These are phyloP conservation scores for Trametes elegans DNA, from an alignment of 768 basidiomycete species.

Conservation along the genomic window DNA sequence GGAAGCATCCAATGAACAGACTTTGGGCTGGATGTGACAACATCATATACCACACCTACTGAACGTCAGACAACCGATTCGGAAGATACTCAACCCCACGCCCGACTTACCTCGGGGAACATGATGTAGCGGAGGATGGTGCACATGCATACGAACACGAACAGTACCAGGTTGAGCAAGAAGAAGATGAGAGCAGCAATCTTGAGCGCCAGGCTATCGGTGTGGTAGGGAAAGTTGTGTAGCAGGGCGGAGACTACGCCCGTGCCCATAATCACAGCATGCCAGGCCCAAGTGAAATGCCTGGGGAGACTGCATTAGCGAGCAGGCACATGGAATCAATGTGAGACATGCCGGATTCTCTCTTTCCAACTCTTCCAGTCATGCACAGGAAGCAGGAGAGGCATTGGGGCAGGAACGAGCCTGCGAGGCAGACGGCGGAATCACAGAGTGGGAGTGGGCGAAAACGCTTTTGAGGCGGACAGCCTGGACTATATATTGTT, in stretches of 20 bases:
- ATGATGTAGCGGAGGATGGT: slow-evolving; percentile 34
- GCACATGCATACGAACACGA: slow-evolving; percentile 31
- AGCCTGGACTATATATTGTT: slow-evolving; percentile 2
- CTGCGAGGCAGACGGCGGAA: neutral
- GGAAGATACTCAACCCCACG: too few species aligned
- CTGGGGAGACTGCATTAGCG: slow-evolving; percentile 21
- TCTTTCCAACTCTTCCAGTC: slow-evolving; percentile 37
- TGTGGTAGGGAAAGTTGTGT: slow-evolving; percentile 43
- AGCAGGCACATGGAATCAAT: too few species aligned
- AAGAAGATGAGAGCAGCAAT: slow-evolving; percentile 38
- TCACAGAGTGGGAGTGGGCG: neutral
- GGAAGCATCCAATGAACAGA: slow-evolving; percentile 42
- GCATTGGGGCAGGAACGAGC: slow-evolving; percentile 10
- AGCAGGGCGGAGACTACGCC: slow-evolving; percentile 40
- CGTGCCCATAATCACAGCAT: slow-evolving; percentile 48
- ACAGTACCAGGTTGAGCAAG: slow-evolving; percentile 40
- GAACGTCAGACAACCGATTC: neutral
- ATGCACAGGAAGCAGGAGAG: slow-evolving; percentile 22
- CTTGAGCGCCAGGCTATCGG: slow-evolving; percentile 32
- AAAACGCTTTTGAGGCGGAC: neutral
- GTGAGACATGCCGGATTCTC: slow-evolving; percentile 33
- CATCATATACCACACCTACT: slow-evolving; percentile 31
- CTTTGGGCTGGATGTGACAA: slow-evolving; percentile 41
- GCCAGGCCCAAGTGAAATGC: slow-evolving; percentile 48
- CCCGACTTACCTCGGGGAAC: slow-evolving; percentile 31